Conservation (phyloP, 371 early-diverging fungal genomes). For the Capniomyces stellatus region DNA sequence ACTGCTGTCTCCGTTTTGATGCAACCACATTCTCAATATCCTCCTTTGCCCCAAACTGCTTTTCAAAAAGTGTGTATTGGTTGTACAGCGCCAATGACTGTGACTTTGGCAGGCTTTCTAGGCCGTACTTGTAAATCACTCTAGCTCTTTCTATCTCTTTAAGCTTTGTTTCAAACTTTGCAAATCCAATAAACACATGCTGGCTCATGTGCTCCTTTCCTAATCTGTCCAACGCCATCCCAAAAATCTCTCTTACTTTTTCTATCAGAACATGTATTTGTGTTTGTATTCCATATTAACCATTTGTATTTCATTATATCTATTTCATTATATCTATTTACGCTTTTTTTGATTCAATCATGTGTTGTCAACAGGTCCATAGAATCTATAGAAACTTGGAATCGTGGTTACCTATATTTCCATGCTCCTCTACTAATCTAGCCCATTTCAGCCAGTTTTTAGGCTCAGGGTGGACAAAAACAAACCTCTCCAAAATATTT, state of each 20-base stretch:
- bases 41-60: conserved; percentile 74
- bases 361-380: neutral
- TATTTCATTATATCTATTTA: too few species aligned
- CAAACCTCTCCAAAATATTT: conserved; percentile 64
- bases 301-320: too few species aligned
- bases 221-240: conserved; percentile 68
- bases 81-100: conserved; percentile 67
- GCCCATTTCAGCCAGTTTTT: conserved; percentile 91
- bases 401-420: conserved; percentile 14
- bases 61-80: conserved; percentile 88
- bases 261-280: too few species aligned
- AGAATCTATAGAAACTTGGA: neutral
- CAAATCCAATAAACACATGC: conserved; percentile 80
- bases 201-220: conserved; percentile 80
- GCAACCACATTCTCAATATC: conserved; percentile 81
- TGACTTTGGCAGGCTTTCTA: conserved; percentile 59
- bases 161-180: conserved; percentile 77
- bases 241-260: conserved; percentile 64
- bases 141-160: conserved; percentile 89
- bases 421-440: conserved; percentile 78
- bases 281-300: too few species aligned
- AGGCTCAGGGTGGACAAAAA: conserved; percentile 76
- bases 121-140: conserved; percentile 83
- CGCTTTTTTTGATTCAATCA: neutral
- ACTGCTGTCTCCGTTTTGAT: conserved; percentile 68